phyloP scores from a whole-genome alignment of 805 yeast species.

The Yamadazyma laniorum region DNA sequence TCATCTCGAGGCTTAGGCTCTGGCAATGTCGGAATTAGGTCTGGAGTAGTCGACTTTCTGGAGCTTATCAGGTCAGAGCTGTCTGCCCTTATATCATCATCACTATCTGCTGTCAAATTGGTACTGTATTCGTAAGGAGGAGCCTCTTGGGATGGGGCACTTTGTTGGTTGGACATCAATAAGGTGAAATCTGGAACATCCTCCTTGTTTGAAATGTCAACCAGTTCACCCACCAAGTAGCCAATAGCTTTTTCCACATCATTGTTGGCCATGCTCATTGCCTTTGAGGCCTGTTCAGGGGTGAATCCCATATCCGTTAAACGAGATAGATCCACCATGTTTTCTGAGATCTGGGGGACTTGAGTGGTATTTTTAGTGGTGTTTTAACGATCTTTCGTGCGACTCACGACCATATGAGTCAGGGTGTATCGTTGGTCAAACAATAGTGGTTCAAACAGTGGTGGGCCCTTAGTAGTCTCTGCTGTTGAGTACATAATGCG shows the following conservation, averaged over 20 bases:
- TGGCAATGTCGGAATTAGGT: neutral
- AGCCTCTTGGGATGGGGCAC: neutral
- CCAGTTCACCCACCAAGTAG: slow-evolving; percentile 36
- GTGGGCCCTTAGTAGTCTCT: too few relatives aligned
- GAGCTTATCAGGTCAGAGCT: too few relatives aligned
- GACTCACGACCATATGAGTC: too few relatives aligned
- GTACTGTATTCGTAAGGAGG: neutral
- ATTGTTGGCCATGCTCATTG: slow-evolving; percentile 27
- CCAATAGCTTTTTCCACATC: slow-evolving; percentile 28
- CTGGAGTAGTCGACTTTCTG: neutral
- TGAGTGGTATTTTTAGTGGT: too few relatives aligned
- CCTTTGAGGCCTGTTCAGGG: slow-evolving; percentile 35
- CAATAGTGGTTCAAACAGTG: too few relatives aligned
- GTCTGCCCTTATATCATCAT: neutral
- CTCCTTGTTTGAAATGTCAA: slow-evolving; percentile 13
- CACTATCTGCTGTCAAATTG: neutral
- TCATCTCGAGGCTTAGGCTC: slow-evolving; percentile 1
- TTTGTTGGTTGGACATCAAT: neutral
- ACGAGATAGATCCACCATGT: slow-evolving; percentile 1
- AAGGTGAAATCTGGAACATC: slow-evolving; percentile 10
- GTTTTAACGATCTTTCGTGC: too few relatives aligned
- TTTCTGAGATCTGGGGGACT: too few relatives aligned
- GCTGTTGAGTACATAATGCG: too few relatives aligned
- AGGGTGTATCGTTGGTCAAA: too few relatives aligned
- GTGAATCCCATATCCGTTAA: slow-evolving; percentile 40